Conservation (phyloP, 305 asterid genomes). For the Striga hermonthica region DNA sequence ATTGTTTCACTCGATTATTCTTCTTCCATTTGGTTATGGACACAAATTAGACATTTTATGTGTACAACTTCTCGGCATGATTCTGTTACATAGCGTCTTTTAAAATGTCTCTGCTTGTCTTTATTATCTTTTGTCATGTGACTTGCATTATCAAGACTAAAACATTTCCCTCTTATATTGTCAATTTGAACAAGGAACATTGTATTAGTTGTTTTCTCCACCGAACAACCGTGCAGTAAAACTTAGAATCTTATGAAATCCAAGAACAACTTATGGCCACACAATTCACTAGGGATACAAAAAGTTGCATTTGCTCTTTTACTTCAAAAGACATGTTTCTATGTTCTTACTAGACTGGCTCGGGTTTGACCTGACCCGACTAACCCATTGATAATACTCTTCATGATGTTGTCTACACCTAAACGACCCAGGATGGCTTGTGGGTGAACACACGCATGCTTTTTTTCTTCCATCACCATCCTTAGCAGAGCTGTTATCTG, state of each 20-base stretch:
- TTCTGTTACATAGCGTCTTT: too few relatives aligned
- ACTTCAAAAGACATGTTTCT: neutral
- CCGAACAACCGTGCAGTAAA: too few relatives aligned
- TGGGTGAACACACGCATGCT: conserved; percentile 64
- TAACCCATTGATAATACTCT: conserved; percentile 49
- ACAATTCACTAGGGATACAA: conserved; percentile 23
- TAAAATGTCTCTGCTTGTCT: neutral
- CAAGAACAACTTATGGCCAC: too few relatives aligned
- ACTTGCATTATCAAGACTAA: neutral
- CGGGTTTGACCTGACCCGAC: conserved; percentile 27
- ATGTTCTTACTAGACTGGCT: conserved; percentile 16
- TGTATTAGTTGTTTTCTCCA: too few relatives aligned
- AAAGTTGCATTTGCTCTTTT: conserved; percentile 3
- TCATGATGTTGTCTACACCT: conserved; percentile 64
- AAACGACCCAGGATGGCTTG: conserved; percentile 68
- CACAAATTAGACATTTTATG: neutral
- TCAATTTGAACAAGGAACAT: neutral
- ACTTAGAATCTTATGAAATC: too few relatives aligned
- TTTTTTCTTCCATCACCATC: conserved; percentile 32
- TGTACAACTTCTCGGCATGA: conserved; percentile 4
- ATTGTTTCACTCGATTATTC: conserved; percentile 17
- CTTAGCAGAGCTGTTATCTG: conserved; percentile 17
- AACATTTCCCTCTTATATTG: neutral
- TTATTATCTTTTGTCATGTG: neutral
- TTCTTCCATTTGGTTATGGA: conserved; percentile 18